These are phyloP conservation scores for Agrocybe praecox DNA, from an alignment of 768 basidiomycete species.

Conservation along the genomic window DNA sequence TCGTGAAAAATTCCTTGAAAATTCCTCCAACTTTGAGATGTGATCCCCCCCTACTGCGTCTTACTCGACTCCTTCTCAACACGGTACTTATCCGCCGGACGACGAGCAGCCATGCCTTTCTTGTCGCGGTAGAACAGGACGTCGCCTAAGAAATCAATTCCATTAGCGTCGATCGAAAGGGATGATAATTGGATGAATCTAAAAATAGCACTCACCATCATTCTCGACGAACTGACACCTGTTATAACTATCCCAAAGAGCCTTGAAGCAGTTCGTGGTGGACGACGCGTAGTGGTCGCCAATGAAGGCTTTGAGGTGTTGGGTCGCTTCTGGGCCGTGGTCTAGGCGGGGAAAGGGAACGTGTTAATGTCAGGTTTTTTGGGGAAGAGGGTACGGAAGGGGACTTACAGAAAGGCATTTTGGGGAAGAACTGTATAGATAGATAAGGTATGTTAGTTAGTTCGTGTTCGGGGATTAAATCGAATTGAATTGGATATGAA, in stretches of 20 bases:
- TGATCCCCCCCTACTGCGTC: slow-evolving; percentile 16
- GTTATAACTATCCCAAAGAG: slow-evolving; percentile 59
- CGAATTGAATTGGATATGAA: neutral
- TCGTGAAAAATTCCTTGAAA: too few species aligned
- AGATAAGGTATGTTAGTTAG: too few species aligned
- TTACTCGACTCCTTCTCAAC: slow-evolving; percentile 10
- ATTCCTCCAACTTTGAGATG: too few species aligned
- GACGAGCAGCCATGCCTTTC: slow-evolving; percentile 37
- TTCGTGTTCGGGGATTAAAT: too few species aligned
- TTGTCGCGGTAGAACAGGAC: slow-evolving; percentile 49
- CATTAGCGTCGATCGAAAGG: neutral
- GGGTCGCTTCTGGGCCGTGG: slow-evolving; percentile 52
- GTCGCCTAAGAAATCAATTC: slow-evolving; percentile 36
- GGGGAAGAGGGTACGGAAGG: neutral
- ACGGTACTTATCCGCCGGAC: slow-evolving; percentile 29
- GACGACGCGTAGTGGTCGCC: slow-evolving; percentile 51
- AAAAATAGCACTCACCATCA: slow-evolving; percentile 36
- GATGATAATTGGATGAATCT: neutral
- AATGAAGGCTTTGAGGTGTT: slow-evolving; percentile 49
- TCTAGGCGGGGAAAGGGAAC: too few species aligned
- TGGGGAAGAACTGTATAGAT: slow-evolving; percentile 56
- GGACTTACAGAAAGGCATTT: slow-evolving; percentile 57
- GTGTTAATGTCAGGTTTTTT: too few species aligned
- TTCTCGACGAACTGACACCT: slow-evolving; percentile 62
- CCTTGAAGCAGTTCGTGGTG: slow-evolving; percentile 41